phyloP scores from a whole-genome alignment of 2,329 filamentous ascomycete species.

The Ambrosiella cleistominuta region DNA sequence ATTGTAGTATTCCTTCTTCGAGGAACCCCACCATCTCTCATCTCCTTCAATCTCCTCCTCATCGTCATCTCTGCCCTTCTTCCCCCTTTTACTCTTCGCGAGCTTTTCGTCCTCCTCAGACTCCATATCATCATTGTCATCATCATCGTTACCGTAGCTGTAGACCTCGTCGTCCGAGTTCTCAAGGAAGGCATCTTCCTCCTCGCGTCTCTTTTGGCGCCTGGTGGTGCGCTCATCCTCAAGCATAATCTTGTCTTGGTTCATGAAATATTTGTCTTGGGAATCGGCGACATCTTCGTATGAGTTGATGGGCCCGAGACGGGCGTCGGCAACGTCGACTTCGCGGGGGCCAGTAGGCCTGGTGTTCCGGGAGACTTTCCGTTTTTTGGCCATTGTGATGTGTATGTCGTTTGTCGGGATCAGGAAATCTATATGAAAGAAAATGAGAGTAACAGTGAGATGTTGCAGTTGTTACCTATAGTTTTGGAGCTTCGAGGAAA shows the following conservation, averaged over 20 bases:
- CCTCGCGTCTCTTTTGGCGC: slow-evolving; percentile 49
- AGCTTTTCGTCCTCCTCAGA: slow-evolving; percentile 26
- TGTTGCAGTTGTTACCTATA: too few relatives aligned
- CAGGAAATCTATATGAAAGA: too few relatives aligned
- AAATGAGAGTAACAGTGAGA: too few relatives aligned
- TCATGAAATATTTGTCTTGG: slow-evolving; percentile 81
- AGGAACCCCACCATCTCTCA: slow-evolving; percentile 67
- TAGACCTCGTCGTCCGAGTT: slow-evolving; percentile 45
- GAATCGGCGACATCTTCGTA: slow-evolving; percentile 83
- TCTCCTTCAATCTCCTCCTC: slow-evolving; percentile 36
- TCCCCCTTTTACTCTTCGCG: slow-evolving; percentile 21
- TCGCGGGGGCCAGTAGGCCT: slow-evolving; percentile 35
- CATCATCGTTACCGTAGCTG: slow-evolving; percentile 27
- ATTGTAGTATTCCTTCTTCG: slow-evolving; percentile 82
- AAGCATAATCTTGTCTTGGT: slow-evolving; percentile 70
- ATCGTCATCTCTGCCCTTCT: slow-evolving; percentile 39
- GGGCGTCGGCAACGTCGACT: slow-evolving; percentile 38
- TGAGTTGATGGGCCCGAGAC: slow-evolving; percentile 41
- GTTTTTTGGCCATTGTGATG: slow-evolving; percentile 42
- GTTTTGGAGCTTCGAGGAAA: not conserved
- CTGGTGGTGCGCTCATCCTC: slow-evolving; percentile 69
- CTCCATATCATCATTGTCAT: slow-evolving; percentile 23
- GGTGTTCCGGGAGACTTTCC: slow-evolving; percentile 45
- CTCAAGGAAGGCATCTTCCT: slow-evolving; percentile 45
- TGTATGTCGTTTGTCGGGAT: not conserved